These are phyloP conservation scores for Penicillium sp. DNA, from an alignment of 2,329 filamentous ascomycete species.

Conservation along the genomic window DNA sequence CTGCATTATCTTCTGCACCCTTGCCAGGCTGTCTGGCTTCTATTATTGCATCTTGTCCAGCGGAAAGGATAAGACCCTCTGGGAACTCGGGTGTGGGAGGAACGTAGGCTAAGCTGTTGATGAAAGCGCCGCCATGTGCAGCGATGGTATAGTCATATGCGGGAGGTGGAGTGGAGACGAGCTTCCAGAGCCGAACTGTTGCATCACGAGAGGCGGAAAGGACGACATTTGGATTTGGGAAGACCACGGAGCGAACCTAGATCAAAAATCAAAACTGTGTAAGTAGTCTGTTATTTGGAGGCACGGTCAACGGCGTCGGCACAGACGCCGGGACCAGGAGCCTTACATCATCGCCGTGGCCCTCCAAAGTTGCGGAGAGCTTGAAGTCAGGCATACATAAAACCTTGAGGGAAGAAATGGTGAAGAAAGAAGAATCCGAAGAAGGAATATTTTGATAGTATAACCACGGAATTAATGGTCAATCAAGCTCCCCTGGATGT, in stretches of 20 bases:
- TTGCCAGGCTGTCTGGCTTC: slow-evolving; percentile 75
- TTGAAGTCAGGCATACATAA: slow-evolving; percentile 76
- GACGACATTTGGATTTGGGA: slow-evolving; percentile 68
- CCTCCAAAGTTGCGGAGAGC: slow-evolving; percentile 82
- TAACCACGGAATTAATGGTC: slow-evolving; percentile 9
- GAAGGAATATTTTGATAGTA: slow-evolving; percentile 1
- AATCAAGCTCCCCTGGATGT: slow-evolving; percentile 13
- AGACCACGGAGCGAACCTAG: slow-evolving; percentile 83
- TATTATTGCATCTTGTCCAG: slow-evolving; percentile 88
- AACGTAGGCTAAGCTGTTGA: slow-evolving; percentile 79
- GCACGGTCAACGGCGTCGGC: slow-evolving; percentile 15
- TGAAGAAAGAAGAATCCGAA: not conserved
- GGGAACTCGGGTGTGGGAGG: slow-evolving; percentile 66
- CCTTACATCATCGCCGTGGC: slow-evolving; percentile 89
- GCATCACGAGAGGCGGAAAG: slow-evolving; percentile 89
- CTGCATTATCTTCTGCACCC: slow-evolving; percentile 69
- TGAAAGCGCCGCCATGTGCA: slow-evolving; percentile 76
- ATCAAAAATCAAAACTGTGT: slow-evolving; percentile 60
- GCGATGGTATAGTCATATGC: slow-evolving; percentile 74
- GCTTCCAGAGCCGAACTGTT: slow-evolving; percentile 83
- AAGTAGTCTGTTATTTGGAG: slow-evolving; percentile 20
- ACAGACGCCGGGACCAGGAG: slow-evolving; percentile 13
- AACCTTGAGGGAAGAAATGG: slow-evolving; percentile 3
- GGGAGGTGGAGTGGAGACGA: slow-evolving; percentile 62
- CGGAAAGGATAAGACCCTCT: slow-evolving; percentile 79